phyloP scores from a whole-genome alignment of 2,329 filamentous ascomycete genomes.

The Periconia macrospinosa region DNA sequence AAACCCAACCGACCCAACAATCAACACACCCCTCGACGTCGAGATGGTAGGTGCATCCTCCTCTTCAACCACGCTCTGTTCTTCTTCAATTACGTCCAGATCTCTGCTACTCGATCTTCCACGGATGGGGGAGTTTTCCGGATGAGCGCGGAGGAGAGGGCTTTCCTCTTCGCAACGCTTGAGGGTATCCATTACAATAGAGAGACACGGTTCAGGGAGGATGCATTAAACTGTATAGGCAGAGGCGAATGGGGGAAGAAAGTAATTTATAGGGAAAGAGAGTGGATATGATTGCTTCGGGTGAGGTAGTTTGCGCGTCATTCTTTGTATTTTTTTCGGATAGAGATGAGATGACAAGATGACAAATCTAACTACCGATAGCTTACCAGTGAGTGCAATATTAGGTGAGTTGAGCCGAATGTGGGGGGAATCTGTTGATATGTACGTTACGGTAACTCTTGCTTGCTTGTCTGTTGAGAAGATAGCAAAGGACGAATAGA shows the following conservation, averaged over 20 bases:
- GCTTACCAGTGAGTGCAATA: neutral
- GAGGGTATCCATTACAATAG: conserved; percentile 14
- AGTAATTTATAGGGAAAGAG: neutral
- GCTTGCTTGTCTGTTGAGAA: no score
- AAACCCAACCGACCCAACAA: conserved; percentile 57
- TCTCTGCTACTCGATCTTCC: conserved; percentile 6
- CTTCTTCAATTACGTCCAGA: conserved; percentile 4
- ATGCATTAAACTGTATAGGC: neutral
- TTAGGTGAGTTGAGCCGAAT: no score
- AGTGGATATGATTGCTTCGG: neutral
- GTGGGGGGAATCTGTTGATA: no score
- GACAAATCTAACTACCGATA: neutral
- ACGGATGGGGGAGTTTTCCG: conserved; percentile 15
- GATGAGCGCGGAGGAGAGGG: conserved; percentile 26
- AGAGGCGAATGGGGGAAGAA: neutral
- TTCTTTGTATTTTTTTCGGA: neutral
- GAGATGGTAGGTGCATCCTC: conserved; percentile 26
- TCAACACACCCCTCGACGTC: conserved; percentile 37
- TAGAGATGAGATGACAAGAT: neutral
- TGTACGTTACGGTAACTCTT: no score
- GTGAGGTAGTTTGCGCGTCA: neutral
- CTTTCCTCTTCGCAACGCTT: conserved; percentile 23
- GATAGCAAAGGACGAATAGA: no score
- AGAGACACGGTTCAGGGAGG: neutral
- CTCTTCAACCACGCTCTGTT: conserved; percentile 16